Base-by-base conservation (phyloP, 2,329 filamentous ascomycete genomes). In the Pseudocercospora cruenta region DNA sequence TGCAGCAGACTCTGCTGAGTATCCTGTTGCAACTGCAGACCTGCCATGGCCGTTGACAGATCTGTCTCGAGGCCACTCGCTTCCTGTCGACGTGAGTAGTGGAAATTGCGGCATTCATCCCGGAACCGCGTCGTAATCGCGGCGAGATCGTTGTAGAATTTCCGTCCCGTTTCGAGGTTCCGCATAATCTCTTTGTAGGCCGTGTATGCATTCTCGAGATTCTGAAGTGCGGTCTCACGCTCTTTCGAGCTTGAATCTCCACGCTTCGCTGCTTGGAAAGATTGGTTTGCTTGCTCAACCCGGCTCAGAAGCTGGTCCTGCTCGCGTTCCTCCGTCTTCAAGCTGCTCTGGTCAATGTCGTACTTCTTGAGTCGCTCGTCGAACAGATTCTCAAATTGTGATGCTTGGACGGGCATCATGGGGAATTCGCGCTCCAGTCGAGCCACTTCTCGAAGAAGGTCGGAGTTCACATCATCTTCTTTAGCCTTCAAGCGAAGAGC, bases 171-270 rank as follows among this genome's bases (percentile, higher is more conserved):
- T 70, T 98, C 94, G 2, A 97, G 85, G 75, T 98, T 97, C 70
- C 88, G 92, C 64, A 97, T 88, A 64, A 98, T 92, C 78, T 99
- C 94, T 80, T 97, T 97, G 82, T 98, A 98, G 80, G 94, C 96
- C 79, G 93, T 89, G 77, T 96, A 98, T 0, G 93, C 94, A 69
- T 91, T 93, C 78, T 98, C 94, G 9, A 99, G 83, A 68, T 87
- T 88, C 79, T 99, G 95, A 58, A 99, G 81, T 0, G 93, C 93
- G 71, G 91, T 87, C 77, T 98, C 94, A 14, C 95, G 88, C 75
- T 96, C 93, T 67, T 85, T 86, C 1, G 85, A 87, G 5, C 86
- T 87, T 0, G 85, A 84, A 70, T 93, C 91, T 3, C 89, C 88
- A 45, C 84, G 85, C 61, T 89, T 87, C 70, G 91, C 92, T 21